These are phyloP conservation scores for Nemophila menziesii DNA, from an alignment of 257 asterid species.

Conservation along the genomic window DNA sequence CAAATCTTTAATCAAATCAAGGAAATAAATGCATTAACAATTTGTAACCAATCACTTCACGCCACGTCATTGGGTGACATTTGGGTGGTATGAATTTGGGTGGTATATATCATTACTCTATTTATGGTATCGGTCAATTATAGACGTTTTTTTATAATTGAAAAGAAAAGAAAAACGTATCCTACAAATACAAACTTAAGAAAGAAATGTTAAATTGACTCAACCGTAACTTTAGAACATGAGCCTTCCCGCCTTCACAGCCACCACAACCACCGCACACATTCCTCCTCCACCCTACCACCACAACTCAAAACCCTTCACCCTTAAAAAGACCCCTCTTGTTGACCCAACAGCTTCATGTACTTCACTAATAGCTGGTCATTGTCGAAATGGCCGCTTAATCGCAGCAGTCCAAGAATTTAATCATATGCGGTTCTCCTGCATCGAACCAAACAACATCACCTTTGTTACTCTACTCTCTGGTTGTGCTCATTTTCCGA, in stretches of 20 bases:
- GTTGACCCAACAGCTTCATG: constrained; percentile 45
- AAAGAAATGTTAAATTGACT: too few relatives aligned
- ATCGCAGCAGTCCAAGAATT: constrained; percentile 36
- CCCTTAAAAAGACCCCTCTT: constrained; percentile 11
- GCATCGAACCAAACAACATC: constrained; percentile 42
- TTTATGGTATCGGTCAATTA: too few relatives aligned
- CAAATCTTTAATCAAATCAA: too few relatives aligned
- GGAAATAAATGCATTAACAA: too few relatives aligned
- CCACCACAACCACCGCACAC: constrained; percentile 11
- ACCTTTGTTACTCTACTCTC: constrained; percentile 60
- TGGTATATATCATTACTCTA: too few relatives aligned
- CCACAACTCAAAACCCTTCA: background rate
- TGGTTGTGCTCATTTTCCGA: constrained; percentile 52
- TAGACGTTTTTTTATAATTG: too few relatives aligned
- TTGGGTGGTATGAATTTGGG: too few relatives aligned
- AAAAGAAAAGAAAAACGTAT: too few relatives aligned
- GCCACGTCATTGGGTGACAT: too few relatives aligned
- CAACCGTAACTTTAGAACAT: constrained; percentile 25
- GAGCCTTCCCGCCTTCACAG: constrained; percentile 33
- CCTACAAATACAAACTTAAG: too few relatives aligned
- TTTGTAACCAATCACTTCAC: too few relatives aligned
- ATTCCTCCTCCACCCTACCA: constrained; percentile 14
- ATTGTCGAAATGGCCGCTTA: constrained; percentile 51
- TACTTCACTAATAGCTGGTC: constrained; percentile 57
- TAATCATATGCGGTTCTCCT: constrained; percentile 41